Conservation (phyloP, 179 eudicot species). For the Silene coronaria region DNA sequence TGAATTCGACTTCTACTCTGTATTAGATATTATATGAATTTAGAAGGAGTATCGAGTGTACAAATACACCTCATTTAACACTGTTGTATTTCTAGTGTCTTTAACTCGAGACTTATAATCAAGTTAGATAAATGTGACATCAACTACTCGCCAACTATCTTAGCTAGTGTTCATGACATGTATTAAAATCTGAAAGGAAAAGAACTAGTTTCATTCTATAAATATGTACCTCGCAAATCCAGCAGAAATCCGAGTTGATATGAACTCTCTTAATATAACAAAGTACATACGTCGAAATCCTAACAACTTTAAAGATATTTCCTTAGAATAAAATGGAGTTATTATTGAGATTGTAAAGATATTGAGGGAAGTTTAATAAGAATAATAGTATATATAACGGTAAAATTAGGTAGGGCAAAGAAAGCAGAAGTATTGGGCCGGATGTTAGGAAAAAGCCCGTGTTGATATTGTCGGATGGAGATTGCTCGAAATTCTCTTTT, state of each 20-base stretch:
- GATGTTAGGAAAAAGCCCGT: conserved; percentile 17
- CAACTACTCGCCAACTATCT: neutral
- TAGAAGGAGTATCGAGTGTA: no score
- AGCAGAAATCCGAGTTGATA: neutral
- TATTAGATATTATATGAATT: no score
- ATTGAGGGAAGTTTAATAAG: neutral
- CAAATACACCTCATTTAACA: no score
- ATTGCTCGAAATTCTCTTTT: conserved; percentile 20
- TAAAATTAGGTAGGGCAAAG: conserved; percentile 20
- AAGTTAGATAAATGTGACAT: neutral
- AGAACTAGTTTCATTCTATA: no score
- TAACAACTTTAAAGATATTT: no score
- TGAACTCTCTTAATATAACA: neutral
- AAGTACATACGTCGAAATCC: no score
- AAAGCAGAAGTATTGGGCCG: neutral
- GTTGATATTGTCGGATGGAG: conserved; percentile 24
- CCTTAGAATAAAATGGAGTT: no score
- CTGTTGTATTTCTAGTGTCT: neutral
- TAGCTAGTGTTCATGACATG: neutral
- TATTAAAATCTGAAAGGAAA: no score
- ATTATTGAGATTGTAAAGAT: neutral
- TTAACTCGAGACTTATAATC: no score
- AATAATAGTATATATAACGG: conserved; percentile 18
- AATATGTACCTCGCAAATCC: neutral
- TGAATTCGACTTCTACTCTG: no score